Percentiles rank a stretch among this genome's conserved stretches.
Evolutionary conservation across 2,329 filamentous ascomycete genomes (phyloP).

Genomic region (Fusarium zealandicum): DNA sequence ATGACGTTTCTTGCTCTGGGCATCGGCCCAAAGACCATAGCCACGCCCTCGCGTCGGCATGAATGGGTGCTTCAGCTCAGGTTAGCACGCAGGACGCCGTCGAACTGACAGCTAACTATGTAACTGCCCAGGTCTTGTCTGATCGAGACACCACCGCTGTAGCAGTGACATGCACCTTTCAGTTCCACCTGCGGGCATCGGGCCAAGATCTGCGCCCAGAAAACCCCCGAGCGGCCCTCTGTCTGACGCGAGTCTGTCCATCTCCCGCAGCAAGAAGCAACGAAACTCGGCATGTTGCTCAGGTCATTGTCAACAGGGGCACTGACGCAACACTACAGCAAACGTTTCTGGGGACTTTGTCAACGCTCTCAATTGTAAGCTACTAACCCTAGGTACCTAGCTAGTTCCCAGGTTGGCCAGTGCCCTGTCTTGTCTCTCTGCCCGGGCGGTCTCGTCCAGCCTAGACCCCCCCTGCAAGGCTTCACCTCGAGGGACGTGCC

Average conservation of each 20-base stretch:
- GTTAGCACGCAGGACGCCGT: no score
- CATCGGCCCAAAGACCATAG: constrained; percentile 14
- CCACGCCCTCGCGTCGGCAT: constrained; percentile 14
- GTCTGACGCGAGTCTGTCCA: constrained; percentile 17
- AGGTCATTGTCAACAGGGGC: no score
- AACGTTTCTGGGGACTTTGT: no score
- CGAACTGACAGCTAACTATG: no score
- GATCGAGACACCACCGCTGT: constrained; percentile 1
- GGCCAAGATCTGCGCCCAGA: constrained; percentile 25
- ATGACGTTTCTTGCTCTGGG: constrained; percentile 10
- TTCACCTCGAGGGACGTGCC: constrained; percentile 32
- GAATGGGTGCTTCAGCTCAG: no score
- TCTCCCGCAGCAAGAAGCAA: constrained; percentile 26
- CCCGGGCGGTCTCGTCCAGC: constrained; percentile 9
- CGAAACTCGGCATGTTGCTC: background rate
- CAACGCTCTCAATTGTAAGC: no score
- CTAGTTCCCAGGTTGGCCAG: constrained; percentile 33
- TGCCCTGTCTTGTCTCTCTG: constrained; percentile 20
- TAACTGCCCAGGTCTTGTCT: no score
- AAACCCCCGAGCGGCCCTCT: constrained; percentile 17
- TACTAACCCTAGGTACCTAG: no score
- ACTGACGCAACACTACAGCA: no score
- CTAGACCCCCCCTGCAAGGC: constrained; percentile 22
- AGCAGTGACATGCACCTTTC: constrained; percentile 32
- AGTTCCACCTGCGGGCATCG: constrained; percentile 22